Conservation (phyloP, 257 asterid species). For the Henckelia pumila region DNA sequence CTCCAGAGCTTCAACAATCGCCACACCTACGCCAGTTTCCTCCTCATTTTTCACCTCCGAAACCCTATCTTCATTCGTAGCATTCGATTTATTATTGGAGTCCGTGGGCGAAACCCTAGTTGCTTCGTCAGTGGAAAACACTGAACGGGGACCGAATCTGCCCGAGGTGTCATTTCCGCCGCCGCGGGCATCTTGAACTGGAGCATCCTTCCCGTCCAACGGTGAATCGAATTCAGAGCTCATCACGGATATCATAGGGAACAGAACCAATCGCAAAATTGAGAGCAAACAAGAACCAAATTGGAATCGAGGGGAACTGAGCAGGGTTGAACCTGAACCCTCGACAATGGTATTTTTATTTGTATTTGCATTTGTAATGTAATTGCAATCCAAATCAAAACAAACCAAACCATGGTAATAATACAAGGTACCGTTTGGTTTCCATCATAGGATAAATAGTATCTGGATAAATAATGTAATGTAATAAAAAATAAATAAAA, state of each 20-base stretch:
- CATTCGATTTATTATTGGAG: not conserved
- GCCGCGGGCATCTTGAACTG: not conserved
- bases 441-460: too few species aligned
- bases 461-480: too few species aligned
- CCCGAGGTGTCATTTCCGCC: not conserved
- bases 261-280: not conserved
- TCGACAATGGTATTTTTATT: too few species aligned
- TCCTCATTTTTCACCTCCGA: constrained; percentile 6
- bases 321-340: not conserved
- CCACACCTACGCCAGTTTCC: constrained; percentile 18
- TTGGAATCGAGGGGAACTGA: not conserved
- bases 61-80: not conserved
- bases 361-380: too few species aligned
- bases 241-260: not conserved
- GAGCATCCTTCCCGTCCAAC: not conserved
- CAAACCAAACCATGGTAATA: too few species aligned
- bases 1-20: constrained; percentile 24
- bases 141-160: not conserved
- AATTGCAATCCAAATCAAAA: too few species aligned
- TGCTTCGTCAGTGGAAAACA: not conserved
- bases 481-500: too few species aligned
- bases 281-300: not conserved
- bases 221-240: not conserved
- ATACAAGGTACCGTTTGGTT: too few species aligned
- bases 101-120: not conserved